These are phyloP conservation scores for Apiospora rasikravindrae DNA, from an alignment of 2,329 filamentous ascomycete species.

Conservation along the genomic window DNA sequence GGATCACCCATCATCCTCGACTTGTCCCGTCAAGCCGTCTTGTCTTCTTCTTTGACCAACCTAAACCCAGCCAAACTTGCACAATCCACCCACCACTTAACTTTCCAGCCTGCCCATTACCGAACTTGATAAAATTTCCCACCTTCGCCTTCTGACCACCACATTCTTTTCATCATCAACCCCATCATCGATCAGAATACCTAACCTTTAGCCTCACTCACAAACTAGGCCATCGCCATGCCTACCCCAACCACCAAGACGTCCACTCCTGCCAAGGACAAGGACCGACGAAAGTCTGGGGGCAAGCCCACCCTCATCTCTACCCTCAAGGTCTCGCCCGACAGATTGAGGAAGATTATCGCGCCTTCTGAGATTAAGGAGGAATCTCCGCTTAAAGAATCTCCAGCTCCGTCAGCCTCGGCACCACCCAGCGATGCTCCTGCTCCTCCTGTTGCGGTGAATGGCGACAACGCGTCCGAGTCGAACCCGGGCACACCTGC, in stretches of 20 bases:
- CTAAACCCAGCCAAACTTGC: slow-evolving; percentile 22
- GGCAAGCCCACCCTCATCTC: slow-evolving; percentile 47
- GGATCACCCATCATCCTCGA: slow-evolving; percentile 19
- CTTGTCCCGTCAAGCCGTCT: slow-evolving; percentile 10
- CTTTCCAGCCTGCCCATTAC: slow-evolving; percentile 21
- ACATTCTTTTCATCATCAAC: slow-evolving; percentile 3
- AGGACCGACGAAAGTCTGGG: slow-evolving; percentile 51
- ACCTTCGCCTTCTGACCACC: slow-evolving; percentile 5
- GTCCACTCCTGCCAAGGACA: slow-evolving; percentile 46
- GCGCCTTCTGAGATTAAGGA: slow-evolving; percentile 50
- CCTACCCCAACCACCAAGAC: slow-evolving; percentile 41
- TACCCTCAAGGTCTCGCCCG: slow-evolving; percentile 58
- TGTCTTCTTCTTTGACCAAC: slow-evolving; percentile 13
- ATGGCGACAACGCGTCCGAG: slow-evolving; percentile 62
- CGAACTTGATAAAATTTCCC: slow-evolving; percentile 19
- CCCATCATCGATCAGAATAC: not conserved
- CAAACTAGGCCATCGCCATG: slow-evolving; percentile 36
- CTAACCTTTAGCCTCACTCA: slow-evolving; percentile 22
- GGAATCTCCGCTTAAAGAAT: slow-evolving; percentile 52
- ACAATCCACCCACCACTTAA: slow-evolving; percentile 20
- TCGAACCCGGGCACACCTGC: slow-evolving; percentile 64
- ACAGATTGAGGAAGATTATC: slow-evolving; percentile 56
- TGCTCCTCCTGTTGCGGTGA: slow-evolving; percentile 46
- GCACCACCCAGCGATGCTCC: slow-evolving; percentile 39
- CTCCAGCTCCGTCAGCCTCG: slow-evolving; percentile 50